Percentiles rank a stretch among this genome's conserved stretches.
phyloP scores from a whole-genome alignment of 139 green algal genomes.

The Chlorella sp. region DNA sequence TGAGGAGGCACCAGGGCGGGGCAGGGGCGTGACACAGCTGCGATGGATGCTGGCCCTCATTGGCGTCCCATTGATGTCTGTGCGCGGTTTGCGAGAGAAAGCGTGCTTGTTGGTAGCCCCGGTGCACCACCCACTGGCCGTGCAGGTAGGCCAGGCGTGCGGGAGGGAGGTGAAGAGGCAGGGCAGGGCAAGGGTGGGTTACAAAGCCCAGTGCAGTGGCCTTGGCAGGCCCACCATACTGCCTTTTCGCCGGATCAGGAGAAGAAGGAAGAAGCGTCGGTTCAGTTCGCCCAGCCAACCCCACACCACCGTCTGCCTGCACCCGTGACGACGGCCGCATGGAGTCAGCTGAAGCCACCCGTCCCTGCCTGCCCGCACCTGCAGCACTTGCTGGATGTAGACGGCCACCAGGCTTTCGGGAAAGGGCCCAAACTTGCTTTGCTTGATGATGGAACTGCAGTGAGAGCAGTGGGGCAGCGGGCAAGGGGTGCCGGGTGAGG shows the following conservation, averaged over 20 bases:
- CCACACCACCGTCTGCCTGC: too few species aligned
- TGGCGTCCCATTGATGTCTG: too few species aligned
- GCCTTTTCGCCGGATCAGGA: too few species aligned
- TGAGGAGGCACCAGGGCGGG: background rate
- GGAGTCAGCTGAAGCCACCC: too few species aligned
- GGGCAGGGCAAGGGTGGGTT: background rate
- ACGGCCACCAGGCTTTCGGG: constrained; percentile 89
- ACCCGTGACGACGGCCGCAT: background rate
- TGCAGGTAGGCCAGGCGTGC: constrained; percentile 91
- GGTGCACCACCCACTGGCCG: constrained; percentile 93
- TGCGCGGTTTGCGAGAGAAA: too few species aligned
- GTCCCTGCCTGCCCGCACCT: background rate
- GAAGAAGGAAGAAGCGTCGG: too few species aligned
- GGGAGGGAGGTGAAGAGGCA: constrained; percentile 20
- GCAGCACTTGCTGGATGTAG: constrained; percentile 86
- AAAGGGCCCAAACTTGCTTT: constrained; percentile 91
- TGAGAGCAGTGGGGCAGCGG: background rate
- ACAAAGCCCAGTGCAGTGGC: too few species aligned
- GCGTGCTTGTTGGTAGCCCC: too few species aligned
- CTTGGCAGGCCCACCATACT: too few species aligned
- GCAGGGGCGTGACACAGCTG: too few species aligned
- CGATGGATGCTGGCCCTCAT: too few species aligned
- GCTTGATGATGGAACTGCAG: constrained; percentile 81
- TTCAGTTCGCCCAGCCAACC: too few species aligned
- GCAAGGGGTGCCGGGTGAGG: background rate